Conservation (phyloP, 2,329 filamentous ascomycete genomes). For the Cladosporium sp. region DNA sequence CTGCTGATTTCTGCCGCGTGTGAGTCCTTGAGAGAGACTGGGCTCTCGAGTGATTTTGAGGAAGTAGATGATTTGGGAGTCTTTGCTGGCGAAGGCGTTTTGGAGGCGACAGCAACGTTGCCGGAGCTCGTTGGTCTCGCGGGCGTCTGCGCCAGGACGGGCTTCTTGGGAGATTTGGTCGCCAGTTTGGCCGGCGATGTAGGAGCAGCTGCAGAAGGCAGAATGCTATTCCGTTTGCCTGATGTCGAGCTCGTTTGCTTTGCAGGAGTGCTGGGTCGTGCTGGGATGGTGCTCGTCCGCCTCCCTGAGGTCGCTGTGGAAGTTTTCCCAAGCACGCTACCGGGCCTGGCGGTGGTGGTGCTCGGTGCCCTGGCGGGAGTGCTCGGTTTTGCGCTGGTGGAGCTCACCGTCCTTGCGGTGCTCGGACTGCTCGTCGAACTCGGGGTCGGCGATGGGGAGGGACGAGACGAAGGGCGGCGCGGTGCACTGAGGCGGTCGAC, state of each 20-base stretch:
- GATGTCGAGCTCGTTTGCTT: not conserved
- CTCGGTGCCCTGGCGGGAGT: not conserved
- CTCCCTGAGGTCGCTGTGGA: not conserved
- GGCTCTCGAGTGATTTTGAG: not conserved
- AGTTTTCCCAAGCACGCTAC: not conserved
- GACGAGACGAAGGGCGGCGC: constrained; percentile 1
- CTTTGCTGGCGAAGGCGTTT: not conserved
- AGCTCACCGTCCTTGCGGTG: not conserved
- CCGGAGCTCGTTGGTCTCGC: not conserved
- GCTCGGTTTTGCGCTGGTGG: constrained; percentile 1
- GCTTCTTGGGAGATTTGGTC: not conserved
- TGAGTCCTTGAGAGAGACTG: constrained; percentile 14
- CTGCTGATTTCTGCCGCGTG: constrained; percentile 18
- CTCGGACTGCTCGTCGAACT: not conserved
- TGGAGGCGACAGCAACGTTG: not conserved
- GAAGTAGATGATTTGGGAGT: not conserved
- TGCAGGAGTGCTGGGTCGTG: constrained; percentile 3
- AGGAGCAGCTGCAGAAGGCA: not conserved
- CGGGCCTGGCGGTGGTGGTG: not conserved
- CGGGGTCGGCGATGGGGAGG: not conserved
- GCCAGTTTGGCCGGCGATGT: not conserved
- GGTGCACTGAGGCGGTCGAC: constrained; percentile 11
- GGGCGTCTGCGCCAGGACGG: not conserved
- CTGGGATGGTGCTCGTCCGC: constrained; percentile 1
- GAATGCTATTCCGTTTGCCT: not conserved